These are phyloP conservation scores for Lachnellula hyalina DNA, from an alignment of 2,329 filamentous ascomycete genomes.

Conservation along the genomic window DNA sequence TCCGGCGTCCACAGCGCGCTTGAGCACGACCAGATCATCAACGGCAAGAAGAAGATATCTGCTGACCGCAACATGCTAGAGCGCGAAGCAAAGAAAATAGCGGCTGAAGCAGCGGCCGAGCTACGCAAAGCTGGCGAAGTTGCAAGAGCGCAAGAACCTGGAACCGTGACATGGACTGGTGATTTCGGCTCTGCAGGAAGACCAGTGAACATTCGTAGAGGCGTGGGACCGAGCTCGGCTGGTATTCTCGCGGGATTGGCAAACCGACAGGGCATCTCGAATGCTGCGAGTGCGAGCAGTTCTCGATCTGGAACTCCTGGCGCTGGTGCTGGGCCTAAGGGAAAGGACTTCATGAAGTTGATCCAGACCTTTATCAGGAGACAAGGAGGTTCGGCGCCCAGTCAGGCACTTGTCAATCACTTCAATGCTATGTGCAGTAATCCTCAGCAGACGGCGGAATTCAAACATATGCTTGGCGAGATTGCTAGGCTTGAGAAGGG, in stretches of 20 bases:
- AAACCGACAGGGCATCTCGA: constrained; percentile 42
- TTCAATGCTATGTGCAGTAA: constrained; percentile 78
- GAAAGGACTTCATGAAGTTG: constrained; percentile 61
- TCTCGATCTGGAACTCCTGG: constrained; percentile 45
- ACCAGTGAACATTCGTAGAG: constrained; percentile 45
- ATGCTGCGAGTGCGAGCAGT: constrained; percentile 36
- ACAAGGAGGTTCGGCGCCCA: constrained; percentile 74
- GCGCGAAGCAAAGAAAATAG: constrained; percentile 74
- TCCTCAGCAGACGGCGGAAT: constrained; percentile 64
- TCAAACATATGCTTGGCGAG: constrained; percentile 72
- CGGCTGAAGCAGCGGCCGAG: constrained; percentile 69
- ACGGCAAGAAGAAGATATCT: constrained; percentile 63
- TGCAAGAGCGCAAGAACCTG: constrained; percentile 68
- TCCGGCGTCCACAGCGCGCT: constrained; percentile 86
- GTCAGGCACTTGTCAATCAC: constrained; percentile 82
- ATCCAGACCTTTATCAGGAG: constrained; percentile 74
- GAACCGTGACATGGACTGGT: constrained; percentile 92
- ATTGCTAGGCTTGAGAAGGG: constrained; percentile 63
- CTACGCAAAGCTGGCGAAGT: constrained; percentile 68
- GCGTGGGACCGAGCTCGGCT: constrained; percentile 48
- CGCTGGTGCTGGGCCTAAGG: constrained; percentile 35
- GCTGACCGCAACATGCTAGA: constrained; percentile 76
- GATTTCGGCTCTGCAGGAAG: constrained; percentile 72
- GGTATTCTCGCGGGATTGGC: constrained; percentile 53
- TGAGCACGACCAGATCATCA: constrained; percentile 88